phyloP scores from a whole-genome alignment of 768 basidiomycete species.

The Peribolospora baueri region DNA sequence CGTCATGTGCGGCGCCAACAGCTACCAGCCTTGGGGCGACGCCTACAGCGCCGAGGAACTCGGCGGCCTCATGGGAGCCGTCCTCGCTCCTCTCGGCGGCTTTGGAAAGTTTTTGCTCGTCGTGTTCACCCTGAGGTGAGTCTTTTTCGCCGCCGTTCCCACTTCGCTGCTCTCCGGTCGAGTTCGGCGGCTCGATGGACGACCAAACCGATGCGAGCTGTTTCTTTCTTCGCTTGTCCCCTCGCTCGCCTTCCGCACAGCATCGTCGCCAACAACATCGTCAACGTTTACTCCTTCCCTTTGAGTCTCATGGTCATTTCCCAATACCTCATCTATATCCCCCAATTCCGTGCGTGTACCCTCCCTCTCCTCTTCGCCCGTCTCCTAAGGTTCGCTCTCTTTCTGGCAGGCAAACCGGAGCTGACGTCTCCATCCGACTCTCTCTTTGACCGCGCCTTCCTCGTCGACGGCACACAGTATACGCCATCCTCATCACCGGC shows the following conservation, averaged over 20 bases:
- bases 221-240: not conserved
- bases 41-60: slow-evolving; percentile 21
- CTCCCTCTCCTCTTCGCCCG: not conserved
- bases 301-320: slow-evolving; percentile 26
- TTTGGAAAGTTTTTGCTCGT: slow-evolving; percentile 29
- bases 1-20: slow-evolving; percentile 21
- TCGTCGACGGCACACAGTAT: slow-evolving; percentile 27
- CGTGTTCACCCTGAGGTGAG: slow-evolving; percentile 21
- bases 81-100: slow-evolving; percentile 22
- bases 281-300: slow-evolving; percentile 26
- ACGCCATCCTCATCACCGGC: slow-evolving; percentile 25
- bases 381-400: not conserved
- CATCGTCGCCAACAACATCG: slow-evolving; percentile 26
- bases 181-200: too few species aligned
- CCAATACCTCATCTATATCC: slow-evolving; percentile 24
- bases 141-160: not conserved
- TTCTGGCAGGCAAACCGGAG: not conserved
- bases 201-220: too few species aligned
- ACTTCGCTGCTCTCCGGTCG: too few species aligned
- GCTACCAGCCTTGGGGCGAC: slow-evolving; percentile 20
- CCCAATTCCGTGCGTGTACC: slow-evolving; percentile 14
- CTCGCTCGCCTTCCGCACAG: slow-evolving; percentile 3
- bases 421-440: not conserved
- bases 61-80: slow-evolving; percentile 27
- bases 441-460: slow-evolving; percentile 21